These are phyloP conservation scores for Xylariaceae sp. DNA, from an alignment of 2,329 filamentous ascomycete genomes.

Conservation along the genomic window DNA sequence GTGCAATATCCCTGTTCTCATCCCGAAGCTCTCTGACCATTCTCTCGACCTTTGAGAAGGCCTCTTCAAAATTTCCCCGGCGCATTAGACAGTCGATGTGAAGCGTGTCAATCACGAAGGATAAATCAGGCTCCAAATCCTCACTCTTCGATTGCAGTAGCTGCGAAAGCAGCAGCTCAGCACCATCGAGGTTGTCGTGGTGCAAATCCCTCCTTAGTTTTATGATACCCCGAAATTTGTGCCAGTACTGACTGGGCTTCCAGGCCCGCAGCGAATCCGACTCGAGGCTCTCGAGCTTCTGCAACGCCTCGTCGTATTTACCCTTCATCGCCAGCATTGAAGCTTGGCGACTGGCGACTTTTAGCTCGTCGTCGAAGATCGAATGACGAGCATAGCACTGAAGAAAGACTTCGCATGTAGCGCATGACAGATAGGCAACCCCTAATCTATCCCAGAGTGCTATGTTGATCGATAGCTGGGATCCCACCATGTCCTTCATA, in stretches of 20 bases:
- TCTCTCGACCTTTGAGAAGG: slow-evolving; percentile 44
- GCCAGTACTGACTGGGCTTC: slow-evolving; percentile 71
- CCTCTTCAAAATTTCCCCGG: slow-evolving; percentile 43
- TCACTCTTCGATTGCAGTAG: slow-evolving; percentile 48
- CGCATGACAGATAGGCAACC: slow-evolving; percentile 48
- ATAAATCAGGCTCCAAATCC: slow-evolving; percentile 48
- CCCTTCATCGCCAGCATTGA: slow-evolving; percentile 62
- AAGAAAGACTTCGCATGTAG: slow-evolving; percentile 68
- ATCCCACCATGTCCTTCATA: slow-evolving; percentile 65
- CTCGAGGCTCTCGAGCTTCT: slow-evolving; percentile 54
- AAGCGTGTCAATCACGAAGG: slow-evolving; percentile 46
- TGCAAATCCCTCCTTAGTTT: slow-evolving; percentile 60
- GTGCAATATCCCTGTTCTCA: slow-evolving; percentile 50
- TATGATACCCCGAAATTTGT: slow-evolving; percentile 61
- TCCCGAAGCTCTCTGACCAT: slow-evolving; percentile 40
- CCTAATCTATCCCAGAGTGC: slow-evolving; percentile 74
- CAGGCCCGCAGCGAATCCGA: slow-evolving; percentile 62
- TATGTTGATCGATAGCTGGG: slow-evolving; percentile 66
- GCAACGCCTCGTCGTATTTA: slow-evolving; percentile 62
- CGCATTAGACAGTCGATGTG: slow-evolving; percentile 49
- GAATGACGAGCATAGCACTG: slow-evolving; percentile 59
- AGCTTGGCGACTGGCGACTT: slow-evolving; percentile 65
- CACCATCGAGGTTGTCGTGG: slow-evolving; percentile 47
- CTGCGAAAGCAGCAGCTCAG: slow-evolving; percentile 46
- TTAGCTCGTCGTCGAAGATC: slow-evolving; percentile 71